These are phyloP conservation scores for Malus sylvestris DNA, from an alignment of 306 rosid species.

Conservation along the genomic window DNA sequence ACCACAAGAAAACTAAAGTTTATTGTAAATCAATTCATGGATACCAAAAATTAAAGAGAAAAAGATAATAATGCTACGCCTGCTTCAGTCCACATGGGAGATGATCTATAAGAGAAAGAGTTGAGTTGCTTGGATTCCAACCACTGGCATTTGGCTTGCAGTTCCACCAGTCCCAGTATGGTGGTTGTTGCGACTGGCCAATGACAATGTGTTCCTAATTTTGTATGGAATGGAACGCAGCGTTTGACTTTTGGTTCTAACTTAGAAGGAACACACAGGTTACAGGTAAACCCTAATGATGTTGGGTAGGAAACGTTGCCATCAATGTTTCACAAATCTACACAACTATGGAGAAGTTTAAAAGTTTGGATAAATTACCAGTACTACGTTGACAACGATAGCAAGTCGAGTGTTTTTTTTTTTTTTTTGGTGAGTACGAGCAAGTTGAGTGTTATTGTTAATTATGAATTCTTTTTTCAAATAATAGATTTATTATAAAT, in stretches of 20 bases:
- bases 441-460: background rate
- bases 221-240: slow-evolving; percentile 15
- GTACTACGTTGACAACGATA: background rate
- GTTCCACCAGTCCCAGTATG: background rate
- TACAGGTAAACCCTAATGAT: background rate
- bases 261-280: background rate
- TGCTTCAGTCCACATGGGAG: no score
- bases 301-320: background rate
- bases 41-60: background rate
- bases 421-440: no score
- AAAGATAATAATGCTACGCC: background rate
- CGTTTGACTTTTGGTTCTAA: slow-evolving; percentile 27
- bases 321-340: background rate
- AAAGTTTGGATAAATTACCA: background rate
- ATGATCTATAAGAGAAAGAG: background rate
- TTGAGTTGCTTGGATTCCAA: background rate
- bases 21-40: background rate
- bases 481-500: no score
- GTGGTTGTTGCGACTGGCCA: background rate
- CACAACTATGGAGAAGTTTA: background rate
- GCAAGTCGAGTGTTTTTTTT: background rate
- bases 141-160: background rate
- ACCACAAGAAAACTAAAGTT: background rate
- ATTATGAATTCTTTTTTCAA: no score
- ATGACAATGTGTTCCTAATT: background rate